These are phyloP conservation scores for Hanseniaspora jakobsenii DNA, from an alignment of 805 yeast species.

Conservation along the genomic window DNA sequence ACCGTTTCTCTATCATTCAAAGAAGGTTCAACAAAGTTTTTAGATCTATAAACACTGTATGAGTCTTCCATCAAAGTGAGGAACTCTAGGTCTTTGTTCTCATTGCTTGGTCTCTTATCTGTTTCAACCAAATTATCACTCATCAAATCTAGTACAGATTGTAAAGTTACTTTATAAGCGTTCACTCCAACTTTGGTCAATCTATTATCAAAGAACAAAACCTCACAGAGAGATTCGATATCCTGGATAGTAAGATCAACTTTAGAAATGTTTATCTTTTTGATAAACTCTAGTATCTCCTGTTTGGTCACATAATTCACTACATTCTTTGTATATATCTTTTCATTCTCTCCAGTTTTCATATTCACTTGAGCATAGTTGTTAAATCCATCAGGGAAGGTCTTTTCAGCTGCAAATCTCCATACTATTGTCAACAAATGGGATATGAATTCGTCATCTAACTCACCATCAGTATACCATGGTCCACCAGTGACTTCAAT, in stretches of 20 bases:
- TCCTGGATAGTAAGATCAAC: slow-evolving; percentile 67
- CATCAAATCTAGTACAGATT: slow-evolving; percentile 59
- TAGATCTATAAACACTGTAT: slow-evolving; percentile 34
- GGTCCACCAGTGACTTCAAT: slow-evolving; percentile 97
- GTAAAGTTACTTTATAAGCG: slow-evolving; percentile 72
- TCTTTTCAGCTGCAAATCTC: slow-evolving; percentile 65
- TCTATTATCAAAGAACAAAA: slow-evolving; percentile 74
- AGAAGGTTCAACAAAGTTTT: slow-evolving; percentile 31
- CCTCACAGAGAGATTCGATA: slow-evolving; percentile 75
- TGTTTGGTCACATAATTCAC: slow-evolving; percentile 58
- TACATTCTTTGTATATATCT: slow-evolving; percentile 43
- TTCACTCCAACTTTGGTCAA: slow-evolving; percentile 53
- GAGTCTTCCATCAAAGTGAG: slow-evolving; percentile 18
- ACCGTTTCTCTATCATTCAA: slow-evolving; percentile 33
- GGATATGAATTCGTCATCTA: slow-evolving; percentile 87
- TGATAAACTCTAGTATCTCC: slow-evolving; percentile 64
- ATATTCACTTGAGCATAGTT: slow-evolving; percentile 22
- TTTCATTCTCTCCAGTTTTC: slow-evolving; percentile 16
- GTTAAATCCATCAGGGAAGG: slow-evolving; percentile 61
- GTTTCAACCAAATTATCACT: slow-evolving; percentile 8
- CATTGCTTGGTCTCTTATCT: slow-evolving; percentile 19
- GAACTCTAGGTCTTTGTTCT: slow-evolving; percentile 3
- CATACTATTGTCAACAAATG: slow-evolving; percentile 72
- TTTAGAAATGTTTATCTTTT: slow-evolving; percentile 58
- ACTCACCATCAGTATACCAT: slow-evolving; percentile 93